These are phyloP conservation scores for Boletus rufocinnamomeus DNA, from an alignment of 768 basidiomycete genomes.

Conservation along the genomic window DNA sequence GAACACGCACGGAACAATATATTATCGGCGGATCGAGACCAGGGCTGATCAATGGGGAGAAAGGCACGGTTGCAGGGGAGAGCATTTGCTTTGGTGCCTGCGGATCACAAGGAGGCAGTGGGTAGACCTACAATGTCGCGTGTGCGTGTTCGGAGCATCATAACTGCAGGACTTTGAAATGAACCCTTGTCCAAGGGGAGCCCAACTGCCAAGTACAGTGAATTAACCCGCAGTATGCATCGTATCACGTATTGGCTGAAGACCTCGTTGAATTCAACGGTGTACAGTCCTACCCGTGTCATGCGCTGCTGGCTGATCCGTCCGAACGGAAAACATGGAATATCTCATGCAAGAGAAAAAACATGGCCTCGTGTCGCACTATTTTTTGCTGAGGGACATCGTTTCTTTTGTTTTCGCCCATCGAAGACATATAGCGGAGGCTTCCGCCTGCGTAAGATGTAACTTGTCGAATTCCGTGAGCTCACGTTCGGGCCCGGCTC, in stretches of 20 bases:
- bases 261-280: not conserved
- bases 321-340: not conserved
- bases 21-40: not conserved
- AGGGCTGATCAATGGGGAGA: not conserved
- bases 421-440: not conserved
- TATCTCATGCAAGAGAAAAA: not conserved
- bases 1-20: not conserved
- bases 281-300: too few relatives aligned
- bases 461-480: not conserved
- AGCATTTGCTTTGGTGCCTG: not conserved
- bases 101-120: not conserved
- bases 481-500: not conserved
- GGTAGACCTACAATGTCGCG: not conserved
- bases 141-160: not conserved
- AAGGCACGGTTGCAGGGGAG: not conserved
- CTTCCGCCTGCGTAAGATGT: not conserved
- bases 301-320: too few relatives aligned
- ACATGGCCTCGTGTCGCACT: not conserved
- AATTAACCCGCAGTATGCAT: not conserved
- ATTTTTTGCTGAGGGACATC: not conserved
- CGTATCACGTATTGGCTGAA: not conserved
- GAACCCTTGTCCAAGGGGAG: not conserved
- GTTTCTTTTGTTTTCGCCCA: conserved; percentile 11
- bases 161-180: not conserved
- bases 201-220: not conserved